Percentiles rank a stretch among this genome's conserved stretches.
Conservation (phyloP, 345 rosid genomes). For the Moringa oleifera region DNA sequence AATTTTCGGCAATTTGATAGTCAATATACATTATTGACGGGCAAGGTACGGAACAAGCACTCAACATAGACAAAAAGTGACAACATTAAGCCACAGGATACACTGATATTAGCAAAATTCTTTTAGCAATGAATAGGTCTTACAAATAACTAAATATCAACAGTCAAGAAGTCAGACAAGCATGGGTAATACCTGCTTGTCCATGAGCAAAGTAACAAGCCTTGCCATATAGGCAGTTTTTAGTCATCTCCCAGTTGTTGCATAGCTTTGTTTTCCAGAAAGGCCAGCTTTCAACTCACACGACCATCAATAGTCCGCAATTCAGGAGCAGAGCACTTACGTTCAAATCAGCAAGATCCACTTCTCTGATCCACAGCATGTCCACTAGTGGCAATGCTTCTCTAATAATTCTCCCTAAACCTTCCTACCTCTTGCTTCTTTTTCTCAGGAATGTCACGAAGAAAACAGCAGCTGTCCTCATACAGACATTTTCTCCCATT, state of each 20-base stretch:
- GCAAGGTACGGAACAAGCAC: background rate
- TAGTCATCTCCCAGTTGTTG: constrained; percentile 13
- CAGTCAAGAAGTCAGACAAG: background rate
- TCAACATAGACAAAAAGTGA: too few relatives aligned
- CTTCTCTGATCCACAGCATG: background rate
- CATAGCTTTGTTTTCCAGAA: constrained; percentile 17
- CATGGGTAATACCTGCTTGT: constrained; percentile 9
- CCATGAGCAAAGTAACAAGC: constrained; percentile 20
- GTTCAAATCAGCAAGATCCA: background rate
- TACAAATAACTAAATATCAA: too few relatives aligned
- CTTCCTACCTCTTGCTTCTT: background rate
- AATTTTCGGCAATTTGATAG: background rate
- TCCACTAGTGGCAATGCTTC: background rate
- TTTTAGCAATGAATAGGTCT: background rate
- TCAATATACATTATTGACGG: background rate
- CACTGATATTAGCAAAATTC: background rate
- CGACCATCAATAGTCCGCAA: background rate
- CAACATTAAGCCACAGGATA: background rate
- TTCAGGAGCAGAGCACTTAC: background rate
- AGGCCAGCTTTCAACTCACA: background rate
- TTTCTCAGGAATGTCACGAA: constrained; percentile 8
- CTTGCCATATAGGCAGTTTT: constrained; percentile 16
- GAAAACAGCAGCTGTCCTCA: constrained; percentile 15
- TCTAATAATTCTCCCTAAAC: background rate
- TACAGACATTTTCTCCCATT: constrained; percentile 2